Evolutionary conservation across 805 yeast genomes (phyloP), one percentile per base, ranked within the genome.

Genomic region (Wickerhamomyces bisporus): DNA sequence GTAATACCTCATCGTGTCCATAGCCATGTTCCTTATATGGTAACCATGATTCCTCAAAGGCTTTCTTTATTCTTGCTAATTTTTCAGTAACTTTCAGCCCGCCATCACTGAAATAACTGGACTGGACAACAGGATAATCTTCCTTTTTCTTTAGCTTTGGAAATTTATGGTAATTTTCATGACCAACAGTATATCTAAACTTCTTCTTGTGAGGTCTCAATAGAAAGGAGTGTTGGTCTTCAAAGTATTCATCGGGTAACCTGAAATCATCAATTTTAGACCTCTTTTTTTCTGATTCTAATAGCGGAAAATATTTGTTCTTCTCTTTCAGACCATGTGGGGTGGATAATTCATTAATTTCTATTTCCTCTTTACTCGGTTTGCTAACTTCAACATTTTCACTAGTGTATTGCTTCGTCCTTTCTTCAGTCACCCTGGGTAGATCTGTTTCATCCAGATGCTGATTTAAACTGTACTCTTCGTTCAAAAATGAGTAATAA

Each of bases 1-100:
- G 77, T 16, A 44, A 44, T 5, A 71, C 52, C 41, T 70, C 77
- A 43, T 73, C 78, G 36, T 60, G 62, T 4, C 73, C 75, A 60
- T 65, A 66, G 2, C 68, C 77, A 35, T 60, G 43, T 14, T 52
- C 46, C 35, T 64, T 62, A 48, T 73, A 73, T 13, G 56, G 58
- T 9, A 45, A 35, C 79, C 80, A 76, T 3, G 77, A 64, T 20
- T 50, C 57, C 24, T 47, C 23, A 36, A 74, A 66, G 2, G 70
- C 66, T 6, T 54, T 45, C 38, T 57, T 58, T 19, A 75, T 59
- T 10, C 53, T 41, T 3, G 38, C 34, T 15, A 62, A 54, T 30
- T 67, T 55, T 1, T 48, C 53, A 3, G 30, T 25, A 14, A 48
- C 52, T 25, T 49, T 49, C 27, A 42, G 15, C 1, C 64, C 65